Evolutionary conservation across 2,329 filamentous ascomycete genomes (phyloP).

Genomic region (Exophiala oligosperma): DNA sequence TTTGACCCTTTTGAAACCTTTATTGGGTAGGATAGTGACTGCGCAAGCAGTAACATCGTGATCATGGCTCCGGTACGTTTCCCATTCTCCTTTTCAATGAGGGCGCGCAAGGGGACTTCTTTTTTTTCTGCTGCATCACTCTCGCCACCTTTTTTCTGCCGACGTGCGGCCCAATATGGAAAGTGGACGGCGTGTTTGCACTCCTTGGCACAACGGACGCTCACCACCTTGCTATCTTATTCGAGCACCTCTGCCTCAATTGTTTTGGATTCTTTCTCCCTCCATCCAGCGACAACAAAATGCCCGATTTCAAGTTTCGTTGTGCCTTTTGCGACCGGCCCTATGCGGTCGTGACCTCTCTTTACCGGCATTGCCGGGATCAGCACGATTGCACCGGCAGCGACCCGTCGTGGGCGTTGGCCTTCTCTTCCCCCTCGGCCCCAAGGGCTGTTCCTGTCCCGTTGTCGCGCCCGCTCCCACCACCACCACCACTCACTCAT

Average conservation of each 20-base stretch:
- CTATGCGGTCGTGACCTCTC: not conserved
- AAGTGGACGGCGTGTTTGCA: too few species aligned
- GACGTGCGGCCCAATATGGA: too few species aligned
- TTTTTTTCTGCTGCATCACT: too few species aligned
- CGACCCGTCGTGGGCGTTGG: conserved; percentile 1
- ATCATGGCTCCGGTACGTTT: conserved; percentile 22
- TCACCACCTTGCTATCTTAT: too few species aligned
- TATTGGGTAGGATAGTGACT: not conserved
- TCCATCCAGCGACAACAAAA: not conserved
- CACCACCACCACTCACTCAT: not conserved
- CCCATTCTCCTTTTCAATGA: not conserved
- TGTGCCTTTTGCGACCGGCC: conserved; percentile 6
- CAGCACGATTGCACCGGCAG: not conserved
- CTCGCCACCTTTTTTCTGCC: too few species aligned
- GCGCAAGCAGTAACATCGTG: not conserved
- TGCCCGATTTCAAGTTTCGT: not conserved
- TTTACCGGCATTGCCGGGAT: conserved; percentile 10
- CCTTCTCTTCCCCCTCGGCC: not conserved
- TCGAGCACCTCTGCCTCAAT: too few species aligned
- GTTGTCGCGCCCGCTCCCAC: conserved; percentile 12
- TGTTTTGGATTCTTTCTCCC: not conserved
- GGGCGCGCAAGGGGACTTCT: not conserved
- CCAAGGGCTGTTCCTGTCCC: conserved; percentile 31
- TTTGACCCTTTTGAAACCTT: not conserved
- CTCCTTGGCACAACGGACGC: too few species aligned